These are phyloP conservation scores for Elaeis oleifera DNA, from an alignment of 202 grass and related monocot species.

Conservation along the genomic window DNA sequence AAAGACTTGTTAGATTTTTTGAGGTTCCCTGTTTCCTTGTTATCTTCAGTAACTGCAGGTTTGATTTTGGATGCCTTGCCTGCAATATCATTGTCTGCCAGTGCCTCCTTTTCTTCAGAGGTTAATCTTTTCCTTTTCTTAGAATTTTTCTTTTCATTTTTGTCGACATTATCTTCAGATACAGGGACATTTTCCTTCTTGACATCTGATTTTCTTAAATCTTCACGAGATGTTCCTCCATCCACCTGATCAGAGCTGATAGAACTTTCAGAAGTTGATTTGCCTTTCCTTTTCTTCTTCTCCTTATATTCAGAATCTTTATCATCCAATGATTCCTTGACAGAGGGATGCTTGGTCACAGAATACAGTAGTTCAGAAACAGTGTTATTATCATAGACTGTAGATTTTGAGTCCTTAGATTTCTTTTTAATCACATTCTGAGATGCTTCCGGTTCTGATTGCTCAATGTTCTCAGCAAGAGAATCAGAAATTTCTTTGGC, in stretches of 20 bases:
- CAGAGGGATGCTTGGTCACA: not conserved
- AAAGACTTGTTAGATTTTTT: constrained; percentile 19
- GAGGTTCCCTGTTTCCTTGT: constrained; percentile 26
- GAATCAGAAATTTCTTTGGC: not conserved
- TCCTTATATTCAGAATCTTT: constrained; percentile 24
- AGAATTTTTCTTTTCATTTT: constrained; percentile 40
- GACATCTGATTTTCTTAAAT: constrained; percentile 11
- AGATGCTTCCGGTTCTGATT: constrained; percentile 6
- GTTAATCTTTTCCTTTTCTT: constrained; percentile 45
- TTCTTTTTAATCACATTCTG: not conserved
- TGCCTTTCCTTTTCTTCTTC: constrained; percentile 63
- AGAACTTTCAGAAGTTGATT: constrained; percentile 20
- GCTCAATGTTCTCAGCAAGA: not conserved
- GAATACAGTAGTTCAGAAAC: not conserved
- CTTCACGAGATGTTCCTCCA: constrained; percentile 16
- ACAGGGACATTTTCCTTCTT: constrained; percentile 5
- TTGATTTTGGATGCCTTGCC: constrained; percentile 23
- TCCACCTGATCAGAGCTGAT: constrained; percentile 12
- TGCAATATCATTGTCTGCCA: constrained; percentile 33
- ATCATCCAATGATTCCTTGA: not conserved
- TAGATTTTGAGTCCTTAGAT: not conserved
- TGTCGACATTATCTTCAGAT: constrained; percentile 19
- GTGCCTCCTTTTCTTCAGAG: constrained; percentile 37
- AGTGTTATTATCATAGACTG: not conserved
- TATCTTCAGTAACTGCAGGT: constrained; percentile 17